Conservation (phyloP, 306 rosid genomes). For the Chamaecrista fasciculata region DNA sequence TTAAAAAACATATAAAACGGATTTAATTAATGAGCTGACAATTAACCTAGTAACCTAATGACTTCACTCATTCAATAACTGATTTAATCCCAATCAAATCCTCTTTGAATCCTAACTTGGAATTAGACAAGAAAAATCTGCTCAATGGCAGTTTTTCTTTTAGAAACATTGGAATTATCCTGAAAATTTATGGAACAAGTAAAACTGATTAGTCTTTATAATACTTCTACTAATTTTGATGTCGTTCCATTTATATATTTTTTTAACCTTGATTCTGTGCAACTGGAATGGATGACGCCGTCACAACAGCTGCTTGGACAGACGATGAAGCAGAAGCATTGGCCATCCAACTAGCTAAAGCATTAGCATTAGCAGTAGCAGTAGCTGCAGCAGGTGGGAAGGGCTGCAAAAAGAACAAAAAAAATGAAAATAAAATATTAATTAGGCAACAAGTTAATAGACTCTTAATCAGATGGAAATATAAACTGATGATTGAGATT, state of each 20-base stretch:
- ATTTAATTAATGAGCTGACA: not conserved
- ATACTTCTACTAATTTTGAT: not conserved
- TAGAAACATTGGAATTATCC: not conserved
- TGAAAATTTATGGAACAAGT: not conserved
- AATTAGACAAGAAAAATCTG: not conserved
- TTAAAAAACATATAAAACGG: not conserved
- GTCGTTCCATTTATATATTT: not conserved
- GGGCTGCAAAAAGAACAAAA: conserved; percentile 62
- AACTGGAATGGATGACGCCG: conserved; percentile 71
- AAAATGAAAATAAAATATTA: conserved; percentile 13
- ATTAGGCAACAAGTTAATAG: conserved; percentile 16
- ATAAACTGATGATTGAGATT: conserved; percentile 33
- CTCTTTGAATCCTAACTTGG: not conserved
- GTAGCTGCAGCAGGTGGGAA: conserved; percentile 55
- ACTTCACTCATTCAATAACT: not conserved
- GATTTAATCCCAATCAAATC: not conserved
- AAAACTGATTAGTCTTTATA: not conserved
- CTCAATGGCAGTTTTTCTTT: not conserved
- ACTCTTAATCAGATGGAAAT: not conserved
- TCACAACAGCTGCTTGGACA: conserved; percentile 86
- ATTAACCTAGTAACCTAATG: not conserved
- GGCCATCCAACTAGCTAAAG: conserved; percentile 93
- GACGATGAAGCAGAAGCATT: conserved; percentile 84
- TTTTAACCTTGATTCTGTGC: conserved; percentile 79
- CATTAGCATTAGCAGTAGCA: conserved; percentile 64